Evolutionary conservation across 73 alveolate species (phyloP), one percentile per base, ranked within the genome.

Genomic region (Tetrahymena borealis): DNA sequence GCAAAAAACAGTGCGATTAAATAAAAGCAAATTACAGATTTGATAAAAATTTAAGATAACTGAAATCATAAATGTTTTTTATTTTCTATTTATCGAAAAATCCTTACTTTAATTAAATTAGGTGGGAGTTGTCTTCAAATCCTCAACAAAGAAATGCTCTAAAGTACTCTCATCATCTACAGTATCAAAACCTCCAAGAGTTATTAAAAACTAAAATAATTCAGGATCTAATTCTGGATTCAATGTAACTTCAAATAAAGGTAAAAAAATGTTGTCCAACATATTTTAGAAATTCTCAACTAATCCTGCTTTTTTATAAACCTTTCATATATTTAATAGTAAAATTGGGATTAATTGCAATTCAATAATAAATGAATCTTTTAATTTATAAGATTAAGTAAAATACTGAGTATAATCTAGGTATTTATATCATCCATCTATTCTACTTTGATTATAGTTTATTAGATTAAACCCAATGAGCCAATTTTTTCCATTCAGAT

Each of bases 381-480:
- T n/a, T 5, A 24, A 2, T 6, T 20, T 13, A 60, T 10, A n/a
- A 60, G 31, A 24, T 24, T 60, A 24, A 15, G 85, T n/a, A n/a
- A n/a, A 60, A 24, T 60, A 60, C 85, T 90, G 94, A 78, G 79
- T 95, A 96, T 39, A 96, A 94, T 91, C 98, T 90, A 7, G 98
- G 98, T 31, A 96, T 94, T 93, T 96, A 94, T n/a, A 96, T 94
- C 96, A 96, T 91, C 98, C 98, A 96, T 42, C 96, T 93, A 78
- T 94, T 95, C 90, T 96, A 90, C n/a, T 91, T 40, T n/a, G 97
- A 95, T 38, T 95, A 92, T 39, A 94, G 40, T 32, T 93, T 95
- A 40, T 93, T 79, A 12, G 91, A 93, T 11, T 91, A 92, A 9
- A 96, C 93, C 98, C 98, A 96, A 33, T 95, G 90, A 78, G 96